Base-by-base conservation (phyloP, 495 filamentous ascomycete species). In the Tuber indicum region DNA sequence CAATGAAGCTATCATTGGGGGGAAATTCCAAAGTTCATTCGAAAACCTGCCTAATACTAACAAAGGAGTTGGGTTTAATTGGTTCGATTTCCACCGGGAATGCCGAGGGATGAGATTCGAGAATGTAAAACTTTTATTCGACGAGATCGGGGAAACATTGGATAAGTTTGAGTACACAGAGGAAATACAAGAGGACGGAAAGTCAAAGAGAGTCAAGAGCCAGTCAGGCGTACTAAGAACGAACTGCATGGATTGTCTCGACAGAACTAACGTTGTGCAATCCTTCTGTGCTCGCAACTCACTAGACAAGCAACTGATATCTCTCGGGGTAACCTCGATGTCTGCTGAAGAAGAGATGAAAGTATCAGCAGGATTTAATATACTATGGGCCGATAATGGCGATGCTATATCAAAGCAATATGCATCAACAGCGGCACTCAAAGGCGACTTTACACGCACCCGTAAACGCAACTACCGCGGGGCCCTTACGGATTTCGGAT, bases 41-140 rank as follows among this genome's bases (percentile, higher is more conserved):
- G 85, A 90, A n/a, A 86, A 89, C 45, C 85, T 86, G 6, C 87
- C 87, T 0, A 86, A 88, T 45, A 87, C 89, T 71, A 88, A 85
- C 39, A 83, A 85, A 3, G 77, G 86, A 49, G 84, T 96, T 45
- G 87, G 85, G 1, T 94, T 96, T 80, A 93, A 94, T 83, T 98
- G 96, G 96, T 98, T 98, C 76, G 96, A 98, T 80, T 98, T 98
- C 82, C 95, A 98, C 82, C 87, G 88, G 32, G 90, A 91, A 42
- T 98, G 95, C 82, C 91, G 93, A 5, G 95, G 95, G 0, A 98
- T 98, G 96, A 95, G 93, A 76, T 98, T 98, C 81, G 94, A 98
- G 84, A 97, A 97, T 72, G 94, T 98, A 8, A 90, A 89, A 71
- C 84, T 90, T 17, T 88, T 98, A 2, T 86, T 98, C 72, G 88